A percentile compares a stretch with the other conserved stretches of the same genome.
Evolutionary conservation across 129 eudicot genomes (phyloP).

Genomic region (Oenanthe sinensis): DNA sequence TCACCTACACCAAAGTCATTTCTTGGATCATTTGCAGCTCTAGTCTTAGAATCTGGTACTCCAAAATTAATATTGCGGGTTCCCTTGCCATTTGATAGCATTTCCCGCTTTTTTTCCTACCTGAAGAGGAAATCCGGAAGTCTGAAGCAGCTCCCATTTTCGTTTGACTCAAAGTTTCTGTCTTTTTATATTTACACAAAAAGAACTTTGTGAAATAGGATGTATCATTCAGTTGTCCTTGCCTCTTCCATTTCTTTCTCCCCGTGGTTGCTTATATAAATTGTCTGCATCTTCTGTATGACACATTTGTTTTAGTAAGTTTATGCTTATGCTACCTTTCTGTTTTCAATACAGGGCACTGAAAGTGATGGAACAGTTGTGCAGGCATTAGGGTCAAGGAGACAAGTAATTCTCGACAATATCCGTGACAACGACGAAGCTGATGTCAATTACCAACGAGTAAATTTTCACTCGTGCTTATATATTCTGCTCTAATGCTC

Average conservation of each 20-base stretch:
- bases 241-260: background rate
- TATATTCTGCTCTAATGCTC: background rate
- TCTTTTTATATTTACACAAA: background rate
- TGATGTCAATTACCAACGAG: constrained; percentile 66
- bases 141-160: background rate
- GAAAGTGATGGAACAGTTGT: constrained; percentile 68
- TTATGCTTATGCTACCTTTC: constrained; percentile 9
- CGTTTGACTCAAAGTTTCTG: background rate
- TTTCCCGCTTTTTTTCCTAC: background rate
- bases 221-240: background rate
- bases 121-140: background rate
- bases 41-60: background rate
- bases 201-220: background rate
- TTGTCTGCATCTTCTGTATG: background rate
- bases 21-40: too few species aligned
- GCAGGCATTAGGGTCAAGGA: constrained; percentile 67
- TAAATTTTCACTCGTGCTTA: constrained; percentile 10
- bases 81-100: background rate
- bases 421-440: constrained; percentile 90
- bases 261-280: background rate
- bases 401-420: constrained; percentile 81
- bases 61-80: background rate
- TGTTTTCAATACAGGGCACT: constrained; percentile 35
- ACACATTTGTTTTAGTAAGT: background rate
- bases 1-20: too few species aligned